phyloP scores from a whole-genome alignment of 371 early-diverging fungal species.

The Chytridium lagenaria region DNA sequence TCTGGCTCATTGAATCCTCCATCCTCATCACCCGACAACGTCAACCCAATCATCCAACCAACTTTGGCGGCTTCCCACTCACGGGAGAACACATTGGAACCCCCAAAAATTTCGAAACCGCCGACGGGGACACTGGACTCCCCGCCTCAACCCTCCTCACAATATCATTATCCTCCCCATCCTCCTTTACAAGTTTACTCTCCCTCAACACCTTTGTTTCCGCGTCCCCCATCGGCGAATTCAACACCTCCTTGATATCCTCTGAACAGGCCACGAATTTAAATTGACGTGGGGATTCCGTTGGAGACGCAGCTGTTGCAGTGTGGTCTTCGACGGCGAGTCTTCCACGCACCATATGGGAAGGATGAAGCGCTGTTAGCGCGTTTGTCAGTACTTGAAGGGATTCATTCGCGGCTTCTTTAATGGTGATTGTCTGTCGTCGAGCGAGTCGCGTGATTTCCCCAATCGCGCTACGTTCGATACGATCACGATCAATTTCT shows the following conservation, averaged over 20 bases:
- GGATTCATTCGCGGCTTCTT: conserved; percentile 32
- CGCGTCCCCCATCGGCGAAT: conserved; percentile 20
- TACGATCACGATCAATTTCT: conserved; percentile 25
- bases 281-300: conserved; percentile 11
- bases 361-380: conserved; percentile 32
- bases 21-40: conserved; percentile 31
- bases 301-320: background rate
- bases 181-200: conserved; percentile 15
- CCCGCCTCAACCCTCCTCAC: background rate
- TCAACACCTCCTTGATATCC: conserved; percentile 19
- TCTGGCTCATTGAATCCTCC: conserved; percentile 39
- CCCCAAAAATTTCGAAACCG: conserved; percentile 37
- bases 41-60: conserved; percentile 44
- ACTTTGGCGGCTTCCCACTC: background rate
- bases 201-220: conserved; percentile 32
- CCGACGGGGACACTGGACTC: conserved; percentile 4
- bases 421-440: conserved; percentile 21
- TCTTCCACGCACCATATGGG: conserved; percentile 32
- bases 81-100: conserved; percentile 28
- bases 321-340: conserved; percentile 5
- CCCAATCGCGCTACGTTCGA: conserved; percentile 35
- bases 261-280: conserved; percentile 29
- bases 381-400: conserved; percentile 27
- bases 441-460: conserved; percentile 22
- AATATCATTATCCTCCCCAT: conserved; percentile 3